Conservation (phyloP, 2,329 filamentous ascomycete species). For the Epichloe gansuensis region DNA sequence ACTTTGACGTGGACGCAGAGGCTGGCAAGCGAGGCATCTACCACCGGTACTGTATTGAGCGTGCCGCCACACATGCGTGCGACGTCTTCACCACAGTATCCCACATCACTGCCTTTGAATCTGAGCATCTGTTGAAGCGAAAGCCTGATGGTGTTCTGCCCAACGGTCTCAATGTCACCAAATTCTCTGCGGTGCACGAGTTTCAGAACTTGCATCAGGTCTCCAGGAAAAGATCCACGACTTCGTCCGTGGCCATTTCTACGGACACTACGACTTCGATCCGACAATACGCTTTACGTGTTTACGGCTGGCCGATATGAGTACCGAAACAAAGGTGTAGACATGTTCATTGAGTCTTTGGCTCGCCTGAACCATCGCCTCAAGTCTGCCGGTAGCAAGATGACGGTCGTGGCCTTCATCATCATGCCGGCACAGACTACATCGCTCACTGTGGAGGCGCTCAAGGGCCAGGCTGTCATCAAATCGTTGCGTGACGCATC, state of each 20-base stretch:
- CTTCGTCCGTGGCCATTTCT: conserved; percentile 96
- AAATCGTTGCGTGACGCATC: conserved; percentile 92
- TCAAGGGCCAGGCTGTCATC: conserved; percentile 94
- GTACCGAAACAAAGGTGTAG: conserved; percentile 95
- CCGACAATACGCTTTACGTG: conserved; percentile 92
- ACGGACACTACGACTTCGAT: conserved; percentile 95
- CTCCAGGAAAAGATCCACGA: conserved; percentile 94
- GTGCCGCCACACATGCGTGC: conserved; percentile 77
- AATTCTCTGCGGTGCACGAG: conserved; percentile 96
- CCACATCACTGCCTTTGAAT: conserved; percentile 96
- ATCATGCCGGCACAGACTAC: conserved; percentile 98
- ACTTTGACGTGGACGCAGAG: conserved; percentile 92
- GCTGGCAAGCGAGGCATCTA: conserved; percentile 97
- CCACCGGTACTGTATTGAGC: conserved; percentile 95
- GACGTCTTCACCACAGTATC: conserved; percentile 99
- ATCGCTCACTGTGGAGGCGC: conserved; percentile 85
- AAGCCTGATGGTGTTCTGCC: conserved; percentile 95
- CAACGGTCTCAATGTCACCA: conserved; percentile 92
- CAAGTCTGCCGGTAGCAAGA: conserved; percentile 75
- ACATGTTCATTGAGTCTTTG: conserved; percentile 98
- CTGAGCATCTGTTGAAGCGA: conserved; percentile 90
- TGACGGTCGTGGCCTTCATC: conserved; percentile 91
- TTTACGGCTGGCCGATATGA: conserved; percentile 97
- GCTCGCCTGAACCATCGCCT: conserved; percentile 89
- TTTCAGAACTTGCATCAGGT: conserved; percentile 97